Base-by-base conservation (phyloP, 768 basidiomycete species). In the Lactifluus subvellereus region DNA sequence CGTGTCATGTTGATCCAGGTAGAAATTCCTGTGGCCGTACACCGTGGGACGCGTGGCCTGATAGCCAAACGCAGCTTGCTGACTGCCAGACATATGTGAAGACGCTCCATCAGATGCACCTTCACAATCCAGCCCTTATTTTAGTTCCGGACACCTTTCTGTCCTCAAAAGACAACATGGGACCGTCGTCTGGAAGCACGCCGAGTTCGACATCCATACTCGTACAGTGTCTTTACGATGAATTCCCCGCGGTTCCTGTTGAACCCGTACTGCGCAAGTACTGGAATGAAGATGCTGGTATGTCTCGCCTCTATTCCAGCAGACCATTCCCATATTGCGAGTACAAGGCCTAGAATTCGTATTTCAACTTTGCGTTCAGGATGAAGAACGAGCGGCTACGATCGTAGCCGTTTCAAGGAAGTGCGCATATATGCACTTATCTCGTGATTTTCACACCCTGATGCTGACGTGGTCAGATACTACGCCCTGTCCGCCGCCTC, bases 1-100 rank as follows among this genome's bases (percentile, higher is more conserved):
- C 79, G 82, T 32, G 87, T 88, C 20, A 79, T 84, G 71, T 76
- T 95, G 16, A 84, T 92, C 18, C 93, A 96, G 80, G 92, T 88
- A n/a, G 69, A 20, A 27, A 1, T 20, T 43, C 42, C 35, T 51
- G 61, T 59, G 43, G 22, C 51, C 57, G 37, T 61, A 54, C 57
- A 38, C 55, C 3, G 22, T 22, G 45, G 53, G n/a, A 20, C 27
- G 11, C 60, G 22, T 42, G 55, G 56, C 51, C 35, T 56, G 45
- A 57, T 20, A 38, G 45, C 8, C 30, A 32, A 42, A 64, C 16
- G 43, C 51, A 95, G 91, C 79, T 93, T 35, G 84, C 87, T 40
- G 94, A 97, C 71, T 88, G 88, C 61, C 85, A 90, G 60, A 94
- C 93, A 14, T 95, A 93, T 66, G 86, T 92, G 62, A 94, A 94